Percentiles rank a stretch among this genome's conserved stretches.
These are phyloP conservation scores for Xylariales sp. DNA, from an alignment of 2,329 filamentous ascomycete genomes.

Conservation along the genomic window DNA sequence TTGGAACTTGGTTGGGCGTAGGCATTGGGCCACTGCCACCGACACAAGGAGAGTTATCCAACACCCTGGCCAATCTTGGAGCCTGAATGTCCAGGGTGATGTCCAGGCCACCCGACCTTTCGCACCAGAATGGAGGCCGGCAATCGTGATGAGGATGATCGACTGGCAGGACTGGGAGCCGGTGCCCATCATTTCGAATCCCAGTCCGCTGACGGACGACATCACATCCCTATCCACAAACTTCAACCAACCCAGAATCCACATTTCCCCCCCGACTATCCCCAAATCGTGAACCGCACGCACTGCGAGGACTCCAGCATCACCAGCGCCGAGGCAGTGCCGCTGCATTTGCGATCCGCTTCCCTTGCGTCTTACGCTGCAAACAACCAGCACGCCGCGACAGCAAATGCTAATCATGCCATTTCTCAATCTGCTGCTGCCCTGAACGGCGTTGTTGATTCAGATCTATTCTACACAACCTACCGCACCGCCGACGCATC, in stretches of 20 bases:
- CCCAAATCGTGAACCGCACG: neutral
- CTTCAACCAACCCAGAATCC: too few species aligned
- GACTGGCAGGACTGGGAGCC: slow-evolving; percentile 26
- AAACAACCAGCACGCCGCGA: slow-evolving; percentile 30
- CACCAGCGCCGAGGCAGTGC: slow-evolving; percentile 4
- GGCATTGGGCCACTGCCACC: neutral
- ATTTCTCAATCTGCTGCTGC: too few species aligned
- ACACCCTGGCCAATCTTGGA: slow-evolving; percentile 5
- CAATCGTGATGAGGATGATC: slow-evolving; percentile 39
- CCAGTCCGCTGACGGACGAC: slow-evolving; percentile 20
- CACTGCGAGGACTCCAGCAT: slow-evolving; percentile 1
- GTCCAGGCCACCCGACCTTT: slow-evolving; percentile 19
- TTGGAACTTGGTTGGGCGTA: too few species aligned
- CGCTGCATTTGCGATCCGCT: slow-evolving; percentile 5
- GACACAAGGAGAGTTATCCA: too few species aligned
- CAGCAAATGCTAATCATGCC: slow-evolving; percentile 29
- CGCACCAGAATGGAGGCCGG: slow-evolving; percentile 41
- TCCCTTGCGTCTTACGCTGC: slow-evolving; percentile 29
- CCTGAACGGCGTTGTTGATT: slow-evolving; percentile 39
- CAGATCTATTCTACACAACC: slow-evolving; percentile 53
- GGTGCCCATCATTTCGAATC: slow-evolving; percentile 26
- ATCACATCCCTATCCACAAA: slow-evolving; percentile 19
- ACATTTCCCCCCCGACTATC: slow-evolving; percentile 14
- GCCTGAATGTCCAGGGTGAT: slow-evolving; percentile 29
- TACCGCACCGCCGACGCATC: slow-evolving; percentile 31